These are phyloP conservation scores for Carex arenaria DNA, from an alignment of 202 grass and related monocot species.

Conservation along the genomic window DNA sequence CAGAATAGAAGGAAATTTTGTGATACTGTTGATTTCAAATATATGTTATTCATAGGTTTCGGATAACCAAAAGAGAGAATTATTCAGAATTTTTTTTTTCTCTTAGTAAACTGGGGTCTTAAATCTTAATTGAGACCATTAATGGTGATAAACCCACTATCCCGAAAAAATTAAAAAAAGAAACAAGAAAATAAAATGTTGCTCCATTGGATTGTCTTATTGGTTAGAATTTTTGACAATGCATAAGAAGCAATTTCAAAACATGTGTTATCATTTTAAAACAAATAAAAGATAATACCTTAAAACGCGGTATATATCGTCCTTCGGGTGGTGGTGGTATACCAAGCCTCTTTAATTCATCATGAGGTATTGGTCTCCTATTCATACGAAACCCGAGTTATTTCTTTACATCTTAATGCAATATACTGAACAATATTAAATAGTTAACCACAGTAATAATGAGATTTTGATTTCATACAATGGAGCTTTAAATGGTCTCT, in stretches of 20 bases:
- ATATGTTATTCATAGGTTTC: background rate
- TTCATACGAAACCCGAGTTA: constrained; percentile 14
- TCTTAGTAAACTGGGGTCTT: background rate
- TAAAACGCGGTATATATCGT: constrained; percentile 67
- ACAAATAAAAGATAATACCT: constrained; percentile 37
- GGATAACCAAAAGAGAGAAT: background rate
- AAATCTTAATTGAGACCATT: background rate
- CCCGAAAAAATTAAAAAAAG: background rate
- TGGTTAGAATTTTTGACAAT: background rate
- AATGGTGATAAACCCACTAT: background rate
- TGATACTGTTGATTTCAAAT: background rate
- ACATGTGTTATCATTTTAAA: background rate
- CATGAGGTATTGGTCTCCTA: constrained; percentile 77
- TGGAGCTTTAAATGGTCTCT: constrained; percentile 96
- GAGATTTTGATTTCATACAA: constrained; percentile 49
- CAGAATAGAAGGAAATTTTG: background rate
- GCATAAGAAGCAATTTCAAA: background rate
- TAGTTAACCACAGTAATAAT: constrained; percentile 4
- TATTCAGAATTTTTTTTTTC: background rate
- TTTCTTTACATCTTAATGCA: background rate
- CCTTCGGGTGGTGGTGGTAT: constrained; percentile 84
- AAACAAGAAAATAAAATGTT: background rate
- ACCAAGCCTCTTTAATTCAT: constrained; percentile 80
- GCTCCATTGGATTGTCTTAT: background rate
- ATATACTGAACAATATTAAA: background rate